Evolutionary conservation across 208 protist species (phyloP).

Genomic region (Angomonas ambiguus): DNA sequence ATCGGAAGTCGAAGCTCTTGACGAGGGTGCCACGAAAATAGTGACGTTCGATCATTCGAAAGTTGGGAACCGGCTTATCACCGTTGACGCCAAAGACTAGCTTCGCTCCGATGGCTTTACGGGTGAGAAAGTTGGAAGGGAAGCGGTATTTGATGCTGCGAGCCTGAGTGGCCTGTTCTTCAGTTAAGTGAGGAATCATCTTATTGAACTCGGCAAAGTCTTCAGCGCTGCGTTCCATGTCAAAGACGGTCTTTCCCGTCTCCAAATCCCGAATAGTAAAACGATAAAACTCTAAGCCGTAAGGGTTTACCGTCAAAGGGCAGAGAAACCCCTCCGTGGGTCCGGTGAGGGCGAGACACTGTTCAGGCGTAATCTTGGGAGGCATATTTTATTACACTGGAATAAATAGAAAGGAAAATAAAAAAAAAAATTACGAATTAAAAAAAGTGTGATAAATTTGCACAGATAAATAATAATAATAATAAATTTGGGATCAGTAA

Average conservation of each 20-base stretch:
- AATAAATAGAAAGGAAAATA: background rate
- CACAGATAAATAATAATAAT: background rate
- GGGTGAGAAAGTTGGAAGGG: constrained; percentile 67
- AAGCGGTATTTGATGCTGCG: constrained; percentile 91
- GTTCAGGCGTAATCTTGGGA: constrained; percentile 46
- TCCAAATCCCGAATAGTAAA: constrained; percentile 94
- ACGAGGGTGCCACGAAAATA: constrained; percentile 94
- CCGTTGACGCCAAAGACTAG: constrained; percentile 91
- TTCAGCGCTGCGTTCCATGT: constrained; percentile 61
- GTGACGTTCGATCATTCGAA: constrained; percentile 97
- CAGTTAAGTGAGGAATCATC: constrained; percentile 25
- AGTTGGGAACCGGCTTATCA: constrained; percentile 80
- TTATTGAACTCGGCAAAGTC: constrained; percentile 25
- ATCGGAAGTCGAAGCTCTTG: constrained; percentile 95
- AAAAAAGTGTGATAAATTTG: constrained; percentile 9
- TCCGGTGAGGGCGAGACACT: constrained; percentile 55
- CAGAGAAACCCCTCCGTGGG: constrained; percentile 89
- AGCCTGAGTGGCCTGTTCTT: constrained; percentile 42
- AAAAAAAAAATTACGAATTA: constrained; percentile 10
- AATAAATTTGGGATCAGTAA: too few relatives aligned
- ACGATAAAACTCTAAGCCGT: constrained; percentile 92
- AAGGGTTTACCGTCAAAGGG: constrained; percentile 87
- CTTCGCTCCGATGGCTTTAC: constrained; percentile 77
- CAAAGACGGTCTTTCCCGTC: constrained; percentile 75
- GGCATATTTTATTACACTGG: background rate